phyloP scores from a whole-genome alignment of 179 eudicot species.

The Beta corolliflora region DNA sequence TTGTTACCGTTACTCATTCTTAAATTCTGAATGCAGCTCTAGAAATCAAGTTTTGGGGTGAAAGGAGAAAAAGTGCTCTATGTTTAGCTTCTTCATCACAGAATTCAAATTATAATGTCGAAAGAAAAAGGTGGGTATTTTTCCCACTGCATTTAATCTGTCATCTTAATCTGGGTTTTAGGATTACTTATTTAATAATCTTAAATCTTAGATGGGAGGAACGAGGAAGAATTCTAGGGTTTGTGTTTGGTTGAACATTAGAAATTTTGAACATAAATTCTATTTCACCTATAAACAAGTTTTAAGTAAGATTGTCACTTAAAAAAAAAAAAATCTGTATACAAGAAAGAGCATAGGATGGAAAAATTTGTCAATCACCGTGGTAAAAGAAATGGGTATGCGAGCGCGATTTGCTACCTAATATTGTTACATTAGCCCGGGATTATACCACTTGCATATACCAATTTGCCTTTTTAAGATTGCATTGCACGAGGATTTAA shows the following conservation, averaged over 20 bases:
- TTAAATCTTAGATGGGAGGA: too few relatives aligned
- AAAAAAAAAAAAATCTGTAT: not conserved
- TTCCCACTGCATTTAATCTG: not conserved
- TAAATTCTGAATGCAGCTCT: conserved; percentile 20
- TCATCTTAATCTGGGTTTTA: not conserved
- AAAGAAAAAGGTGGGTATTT: conserved; percentile 24
- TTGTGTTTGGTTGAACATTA: not conserved
- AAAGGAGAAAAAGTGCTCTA: conserved; percentile 20
- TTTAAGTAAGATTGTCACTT: too few relatives aligned
- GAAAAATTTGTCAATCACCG: not conserved
- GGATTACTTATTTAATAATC: not conserved
- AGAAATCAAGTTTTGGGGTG: conserved; percentile 12
- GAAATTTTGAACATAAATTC: not conserved
- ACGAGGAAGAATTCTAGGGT: too few relatives aligned
- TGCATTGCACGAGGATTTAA: too few relatives aligned
- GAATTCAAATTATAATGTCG: conserved; percentile 21
- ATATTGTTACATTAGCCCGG: too few relatives aligned
- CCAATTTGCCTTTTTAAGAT: too few relatives aligned
- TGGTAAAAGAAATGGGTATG: too few relatives aligned
- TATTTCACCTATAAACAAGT: not conserved
- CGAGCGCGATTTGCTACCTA: not conserved
- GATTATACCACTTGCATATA: too few relatives aligned
- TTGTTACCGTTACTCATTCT: not conserved
- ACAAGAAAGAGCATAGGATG: not conserved
- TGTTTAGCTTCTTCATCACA: conserved; percentile 28